Conservation (phyloP, 306 rosid species). For the Lupinus albus region DNA sequence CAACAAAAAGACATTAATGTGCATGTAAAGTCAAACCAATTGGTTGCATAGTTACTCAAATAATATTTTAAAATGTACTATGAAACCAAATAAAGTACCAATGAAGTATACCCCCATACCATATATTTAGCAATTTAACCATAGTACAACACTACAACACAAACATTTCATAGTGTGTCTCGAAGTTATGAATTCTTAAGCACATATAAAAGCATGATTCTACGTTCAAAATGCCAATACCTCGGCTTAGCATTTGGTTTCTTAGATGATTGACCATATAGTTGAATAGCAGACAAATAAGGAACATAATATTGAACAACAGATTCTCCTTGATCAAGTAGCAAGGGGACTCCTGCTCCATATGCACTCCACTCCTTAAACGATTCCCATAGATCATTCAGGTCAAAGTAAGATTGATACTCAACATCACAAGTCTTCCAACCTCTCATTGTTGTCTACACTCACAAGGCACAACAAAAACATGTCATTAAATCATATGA, state of each 20-base stretch:
- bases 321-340: constrained; percentile 70
- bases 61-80: too few relatives aligned
- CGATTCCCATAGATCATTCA: constrained; percentile 88
- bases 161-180: constrained; percentile 6
- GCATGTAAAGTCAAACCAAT: constrained; percentile 24
- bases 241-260: constrained; percentile 59
- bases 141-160: neutral
- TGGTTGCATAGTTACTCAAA: neutral
- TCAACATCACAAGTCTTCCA: constrained; percentile 76
- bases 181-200: constrained; percentile 4
- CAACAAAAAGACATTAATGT: neutral
- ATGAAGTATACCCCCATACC: too few relatives aligned
- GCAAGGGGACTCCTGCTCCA: constrained; percentile 90
- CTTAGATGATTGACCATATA: constrained; percentile 61
- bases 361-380: constrained; percentile 92
- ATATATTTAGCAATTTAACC: neutral
- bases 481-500: constrained; percentile 11
- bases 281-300: constrained; percentile 82
- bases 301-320: constrained; percentile 92
- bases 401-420: constrained; percentile 68
- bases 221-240: constrained; percentile 47
- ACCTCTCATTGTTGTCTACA: constrained; percentile 81
- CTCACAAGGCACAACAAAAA: constrained; percentile 33
- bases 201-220: constrained; percentile 1
- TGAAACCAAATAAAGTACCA: too few relatives aligned